Evolutionary conservation across 192 early-diverging fungal genomes (phyloP).

Genomic region (Linnemannia zychae): DNA sequence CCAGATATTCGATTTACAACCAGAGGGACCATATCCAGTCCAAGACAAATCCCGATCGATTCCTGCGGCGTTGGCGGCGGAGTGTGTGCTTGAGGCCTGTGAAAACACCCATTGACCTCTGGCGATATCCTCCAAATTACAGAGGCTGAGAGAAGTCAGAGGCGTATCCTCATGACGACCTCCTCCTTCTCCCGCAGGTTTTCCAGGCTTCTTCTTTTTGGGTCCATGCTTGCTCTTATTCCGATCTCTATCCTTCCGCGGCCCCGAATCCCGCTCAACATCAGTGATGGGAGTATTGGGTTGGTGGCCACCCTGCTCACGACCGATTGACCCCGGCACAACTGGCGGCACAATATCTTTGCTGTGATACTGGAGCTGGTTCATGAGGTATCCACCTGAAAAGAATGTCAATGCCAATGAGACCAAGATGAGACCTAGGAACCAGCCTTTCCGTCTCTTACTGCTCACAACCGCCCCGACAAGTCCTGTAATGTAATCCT

Average conservation of each 20-base stretch:
- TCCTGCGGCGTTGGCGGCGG: not conserved
- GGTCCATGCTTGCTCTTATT: slow-evolving; percentile 22
- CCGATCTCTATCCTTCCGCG: slow-evolving; percentile 27
- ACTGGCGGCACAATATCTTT: slow-evolving; percentile 13
- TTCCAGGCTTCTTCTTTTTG: not conserved
- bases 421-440: slow-evolving; percentile 34
- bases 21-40: slow-evolving; percentile 43
- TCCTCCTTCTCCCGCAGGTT: slow-evolving; percentile 1
- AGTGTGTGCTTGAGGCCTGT: not conserved
- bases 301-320: not conserved
- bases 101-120: slow-evolving; percentile 29
- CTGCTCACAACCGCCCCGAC: slow-evolving; percentile 1
- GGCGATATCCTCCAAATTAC: slow-evolving; percentile 30
- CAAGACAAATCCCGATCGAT: slow-evolving; percentile 18
- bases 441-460: slow-evolving; percentile 48
- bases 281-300: not conserved
- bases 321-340: not conserved
- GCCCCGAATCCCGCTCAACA: not conserved
- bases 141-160: slow-evolving; percentile 12
- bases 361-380: slow-evolving; percentile 25
- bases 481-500: not conserved
- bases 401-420: slow-evolving; percentile 38
- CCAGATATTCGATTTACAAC: slow-evolving; percentile 47
- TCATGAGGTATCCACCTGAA: slow-evolving; percentile 34
- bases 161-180: not conserved